These are phyloP conservation scores for Colletotrichum zoysiae DNA, from an alignment of 2,329 filamentous ascomycete species.

Conservation along the genomic window DNA sequence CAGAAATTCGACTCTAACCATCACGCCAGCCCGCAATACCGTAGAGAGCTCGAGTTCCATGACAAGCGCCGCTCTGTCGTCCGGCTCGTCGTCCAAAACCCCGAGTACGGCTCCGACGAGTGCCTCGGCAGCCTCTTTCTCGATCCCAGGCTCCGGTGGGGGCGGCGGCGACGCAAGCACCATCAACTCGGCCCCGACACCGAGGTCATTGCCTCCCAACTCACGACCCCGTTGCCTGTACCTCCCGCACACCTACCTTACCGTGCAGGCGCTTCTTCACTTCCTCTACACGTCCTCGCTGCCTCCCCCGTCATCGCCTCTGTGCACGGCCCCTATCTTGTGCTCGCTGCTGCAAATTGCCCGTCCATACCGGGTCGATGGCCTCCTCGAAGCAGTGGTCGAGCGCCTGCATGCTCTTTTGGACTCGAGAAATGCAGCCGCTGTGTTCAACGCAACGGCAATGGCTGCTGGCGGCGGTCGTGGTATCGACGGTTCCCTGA, in stretches of 20 bases:
- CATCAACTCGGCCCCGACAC: conserved; percentile 69
- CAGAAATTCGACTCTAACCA: conserved; percentile 86
- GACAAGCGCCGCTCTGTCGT: conserved; percentile 56
- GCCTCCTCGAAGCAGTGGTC: conserved; percentile 90
- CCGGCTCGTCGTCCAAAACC: conserved; percentile 56
- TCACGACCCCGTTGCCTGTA: conserved; percentile 88
- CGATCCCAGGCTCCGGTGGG: conserved; percentile 44
- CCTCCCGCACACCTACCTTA: conserved; percentile 91
- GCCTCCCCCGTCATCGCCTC: conserved; percentile 78
- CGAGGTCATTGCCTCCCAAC: conserved; percentile 67
- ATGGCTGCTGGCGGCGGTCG: conserved; percentile 97
- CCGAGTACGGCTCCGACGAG: conserved; percentile 61
- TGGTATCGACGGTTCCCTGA: conserved; percentile 77
- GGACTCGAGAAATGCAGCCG: conserved; percentile 93
- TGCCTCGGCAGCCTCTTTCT: conserved; percentile 48
- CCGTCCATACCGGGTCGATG: conserved; percentile 92
- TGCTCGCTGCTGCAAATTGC: conserved; percentile 95
- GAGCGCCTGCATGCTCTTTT: conserved; percentile 90
- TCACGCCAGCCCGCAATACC: conserved; percentile 74
- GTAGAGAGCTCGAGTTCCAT: conserved; percentile 63
- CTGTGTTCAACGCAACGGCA: conserved; percentile 97
- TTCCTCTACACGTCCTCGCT: conserved; percentile 94
- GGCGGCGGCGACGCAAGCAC: conserved; percentile 59
- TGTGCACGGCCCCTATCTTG: conserved; percentile 94
- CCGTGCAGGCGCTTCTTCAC: conserved; percentile 89